Percentiles rank a stretch among this genome's conserved stretches.
Evolutionary conservation across 192 early-diverging fungal species (phyloP).

Genomic region (Phycomyces nitens): DNA sequence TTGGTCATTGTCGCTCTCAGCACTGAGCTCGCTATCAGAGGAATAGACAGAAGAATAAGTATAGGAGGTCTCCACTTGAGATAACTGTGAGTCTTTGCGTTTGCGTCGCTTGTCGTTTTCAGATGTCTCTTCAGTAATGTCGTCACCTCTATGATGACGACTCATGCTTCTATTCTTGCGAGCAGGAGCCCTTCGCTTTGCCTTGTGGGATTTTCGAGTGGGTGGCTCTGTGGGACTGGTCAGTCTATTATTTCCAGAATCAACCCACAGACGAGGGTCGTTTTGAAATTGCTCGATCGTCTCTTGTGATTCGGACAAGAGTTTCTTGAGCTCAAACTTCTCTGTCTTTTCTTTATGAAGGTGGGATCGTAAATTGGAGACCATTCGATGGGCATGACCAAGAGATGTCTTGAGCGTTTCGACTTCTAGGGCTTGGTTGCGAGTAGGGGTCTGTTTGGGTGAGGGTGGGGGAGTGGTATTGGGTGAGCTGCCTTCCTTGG

Average conservation of each 20-base stretch:
- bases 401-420: constrained; percentile 23
- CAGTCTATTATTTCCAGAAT: not conserved
- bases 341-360: constrained; percentile 49
- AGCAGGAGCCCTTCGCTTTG: not conserved
- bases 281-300: constrained; percentile 51
- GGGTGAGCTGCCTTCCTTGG: constrained; percentile 2
- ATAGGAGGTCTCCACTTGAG: no score
- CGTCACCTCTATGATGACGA: no score
- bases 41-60: no score
- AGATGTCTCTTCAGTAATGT: no score
- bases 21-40: no score
- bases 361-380: constrained; percentile 42
- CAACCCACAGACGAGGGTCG: constrained; percentile 28
- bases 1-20: no score
- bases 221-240: not conserved
- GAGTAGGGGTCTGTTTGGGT: constrained; percentile 13
- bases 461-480: constrained; percentile 27
- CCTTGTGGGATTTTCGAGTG: not conserved
- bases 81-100: no score
- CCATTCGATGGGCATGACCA: constrained; percentile 44
- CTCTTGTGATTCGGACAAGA: constrained; percentile 52
- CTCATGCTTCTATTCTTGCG: not conserved
- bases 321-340: constrained; percentile 48
- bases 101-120: no score
- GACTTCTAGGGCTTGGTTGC: constrained; percentile 25